Evolutionary conservation across 768 basidiomycete species (phyloP).

Genomic region (Lentinula sp.): DNA sequence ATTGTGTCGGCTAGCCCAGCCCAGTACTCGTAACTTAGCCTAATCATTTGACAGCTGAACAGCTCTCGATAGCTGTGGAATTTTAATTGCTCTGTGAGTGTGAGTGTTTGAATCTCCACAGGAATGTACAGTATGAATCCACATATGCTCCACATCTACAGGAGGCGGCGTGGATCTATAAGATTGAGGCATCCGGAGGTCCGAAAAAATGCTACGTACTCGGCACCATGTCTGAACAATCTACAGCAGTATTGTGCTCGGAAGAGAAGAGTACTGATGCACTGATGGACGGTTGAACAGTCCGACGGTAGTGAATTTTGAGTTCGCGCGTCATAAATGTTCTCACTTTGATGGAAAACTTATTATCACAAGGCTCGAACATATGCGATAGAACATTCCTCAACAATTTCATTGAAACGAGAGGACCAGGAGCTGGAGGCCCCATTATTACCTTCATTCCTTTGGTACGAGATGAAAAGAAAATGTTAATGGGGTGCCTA

Average conservation of each 20-base stretch:
- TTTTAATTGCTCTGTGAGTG: not conserved
- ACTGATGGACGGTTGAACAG: not conserved
- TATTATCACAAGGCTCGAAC: not conserved
- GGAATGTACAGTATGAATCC: not conserved
- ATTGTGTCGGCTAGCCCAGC: not conserved
- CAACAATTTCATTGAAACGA: too few species aligned
- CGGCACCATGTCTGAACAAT: not conserved
- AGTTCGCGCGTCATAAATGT: not conserved
- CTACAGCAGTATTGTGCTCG: not conserved
- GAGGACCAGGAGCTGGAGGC: too few species aligned
- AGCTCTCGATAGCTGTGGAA: not conserved
- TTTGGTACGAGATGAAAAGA: not conserved
- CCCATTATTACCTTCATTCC: too few species aligned
- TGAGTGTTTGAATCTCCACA: not conserved
- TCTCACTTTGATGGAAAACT: not conserved
- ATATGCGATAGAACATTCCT: too few species aligned
- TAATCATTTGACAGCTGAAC: not conserved
- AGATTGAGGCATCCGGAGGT: too few species aligned
- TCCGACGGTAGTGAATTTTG: not conserved
- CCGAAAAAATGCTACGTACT: too few species aligned
- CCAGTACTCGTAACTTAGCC: too few species aligned
- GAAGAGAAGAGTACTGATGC: too few species aligned
- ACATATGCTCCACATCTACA: not conserved
- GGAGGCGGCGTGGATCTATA: too few species aligned
- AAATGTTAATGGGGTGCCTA: not conserved